A percentile compares a stretch with the other conserved stretches of the same genome.
phyloP scores from a whole-genome alignment of 1,284 basidiomycete genomes.

The Caloboletus inedulis region DNA sequence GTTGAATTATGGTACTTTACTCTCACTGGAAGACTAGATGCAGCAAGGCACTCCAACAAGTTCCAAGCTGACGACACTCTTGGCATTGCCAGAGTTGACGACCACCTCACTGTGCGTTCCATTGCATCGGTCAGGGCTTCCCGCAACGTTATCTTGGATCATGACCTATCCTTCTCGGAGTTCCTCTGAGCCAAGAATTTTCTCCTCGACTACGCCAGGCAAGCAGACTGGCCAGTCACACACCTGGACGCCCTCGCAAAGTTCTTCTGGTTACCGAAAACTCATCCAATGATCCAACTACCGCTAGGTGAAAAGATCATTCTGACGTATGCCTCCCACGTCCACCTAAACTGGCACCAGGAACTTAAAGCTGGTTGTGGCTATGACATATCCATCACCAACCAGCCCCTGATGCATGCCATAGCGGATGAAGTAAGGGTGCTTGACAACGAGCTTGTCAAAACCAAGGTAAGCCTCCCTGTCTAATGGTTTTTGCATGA shows the following conservation, averaged over 20 bases:
- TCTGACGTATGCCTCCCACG: fast-evolving
- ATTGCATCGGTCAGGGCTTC: background rate
- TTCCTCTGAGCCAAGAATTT: constrained; percentile 1
- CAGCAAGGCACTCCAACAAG: background rate
- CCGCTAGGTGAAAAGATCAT: background rate
- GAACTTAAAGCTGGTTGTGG: background rate
- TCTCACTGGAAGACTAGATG: constrained; percentile 6
- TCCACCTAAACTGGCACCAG: background rate
- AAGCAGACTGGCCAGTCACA: background rate
- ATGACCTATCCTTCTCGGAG: background rate
- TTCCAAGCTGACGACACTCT: constrained; percentile 1
- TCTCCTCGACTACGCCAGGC: background rate
- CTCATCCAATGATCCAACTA: background rate
- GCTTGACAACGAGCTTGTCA: no score
- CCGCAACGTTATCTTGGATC: background rate
- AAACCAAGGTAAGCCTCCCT: no score
- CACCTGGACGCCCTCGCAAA: background rate
- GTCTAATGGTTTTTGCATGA: no score
- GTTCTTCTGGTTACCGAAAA: background rate
- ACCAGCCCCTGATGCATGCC: no score
- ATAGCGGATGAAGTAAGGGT: no score
- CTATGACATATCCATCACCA: background rate
- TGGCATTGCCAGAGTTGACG: background rate
- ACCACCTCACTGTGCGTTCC: background rate
- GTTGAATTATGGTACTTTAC: constrained; percentile 28